phyloP scores from a whole-genome alignment of 2,329 filamentous ascomycete genomes.

The Colletotrichum sp. region DNA sequence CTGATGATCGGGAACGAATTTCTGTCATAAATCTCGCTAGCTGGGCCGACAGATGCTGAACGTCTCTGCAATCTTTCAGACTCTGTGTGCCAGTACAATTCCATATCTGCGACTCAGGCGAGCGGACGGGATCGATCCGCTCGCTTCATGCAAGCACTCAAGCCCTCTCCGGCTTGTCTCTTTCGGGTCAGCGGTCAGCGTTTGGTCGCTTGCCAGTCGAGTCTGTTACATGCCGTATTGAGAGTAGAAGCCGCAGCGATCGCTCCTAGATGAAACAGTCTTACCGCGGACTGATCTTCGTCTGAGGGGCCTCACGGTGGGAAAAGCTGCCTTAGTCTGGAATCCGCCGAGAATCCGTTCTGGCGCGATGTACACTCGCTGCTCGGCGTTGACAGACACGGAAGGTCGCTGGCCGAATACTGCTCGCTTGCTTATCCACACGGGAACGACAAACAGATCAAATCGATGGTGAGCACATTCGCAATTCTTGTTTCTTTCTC shows the following conservation, averaged over 20 bases:
- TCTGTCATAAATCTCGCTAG: neutral
- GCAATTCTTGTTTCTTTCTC: neutral
- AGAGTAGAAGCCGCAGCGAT: conserved; percentile 18
- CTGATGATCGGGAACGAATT: neutral
- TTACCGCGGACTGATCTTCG: conserved; percentile 20
- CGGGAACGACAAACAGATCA: neutral
- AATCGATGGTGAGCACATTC: neutral
- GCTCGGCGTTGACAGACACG: conserved; percentile 10
- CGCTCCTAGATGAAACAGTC: conserved; percentile 18
- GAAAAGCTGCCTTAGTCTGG: neutral
- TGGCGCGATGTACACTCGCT: neutral
- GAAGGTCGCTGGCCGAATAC: conserved; percentile 9
- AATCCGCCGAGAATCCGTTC: conserved; percentile 2
- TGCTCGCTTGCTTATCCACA: neutral
- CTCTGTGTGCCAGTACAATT: neutral
- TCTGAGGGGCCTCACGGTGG: conserved; percentile 5
- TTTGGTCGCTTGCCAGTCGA: conserved; percentile 2
- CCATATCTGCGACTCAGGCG: conserved; percentile 2
- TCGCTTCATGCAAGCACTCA: conserved; percentile 20
- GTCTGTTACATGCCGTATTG: conserved; percentile 15
- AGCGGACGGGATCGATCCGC: conserved; percentile 17
- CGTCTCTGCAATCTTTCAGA: neutral
- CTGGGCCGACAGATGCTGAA: neutral
- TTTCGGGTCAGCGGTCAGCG: conserved; percentile 5
- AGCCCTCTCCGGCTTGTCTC: conserved; percentile 5